Evolutionary conservation across 352 stramenopile species (phyloP), one percentile per base, ranked within the genome.

Genomic region (Pythium chondricola): DNA sequence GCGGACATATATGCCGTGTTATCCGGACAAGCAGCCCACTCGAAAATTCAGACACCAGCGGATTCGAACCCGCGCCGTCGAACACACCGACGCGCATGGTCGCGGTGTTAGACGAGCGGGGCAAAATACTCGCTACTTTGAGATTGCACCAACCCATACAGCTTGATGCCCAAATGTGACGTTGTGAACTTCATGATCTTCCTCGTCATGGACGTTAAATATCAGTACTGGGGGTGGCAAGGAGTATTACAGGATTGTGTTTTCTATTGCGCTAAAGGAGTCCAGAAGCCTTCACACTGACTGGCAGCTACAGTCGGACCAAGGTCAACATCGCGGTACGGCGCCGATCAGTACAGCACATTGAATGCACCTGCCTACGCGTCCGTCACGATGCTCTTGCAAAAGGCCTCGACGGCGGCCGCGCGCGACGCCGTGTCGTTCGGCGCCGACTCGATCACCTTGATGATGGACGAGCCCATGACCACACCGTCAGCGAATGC

Each of bases 401-500:
- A 81, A 35, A 93, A 93, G 1, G 61, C 63, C 60, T 91, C 71
- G 44, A 91, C 79, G 35, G 74, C 78, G 22, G 71, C 67, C n/a
- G 79, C 82, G 48, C 82, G 79, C 16, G 55, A 69, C 24, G 70
- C 65, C 24, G 74, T 89, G 58, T 68, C 48, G 52, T 76, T 61
- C 0, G 71, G 65, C 22, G 79, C 62, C 21, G 73, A 71, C 45
- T 91, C 80, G 39, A 93, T 93, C 43, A 90, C 63, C 52, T 93
- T 88, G 62, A 89, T 84, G 54, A 93, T 75, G 59, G 84, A 88
- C 27, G 83, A 94, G 46, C 85, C 83, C 62, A 96, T 95, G 53
- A 96, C 84, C 32, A 91, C 79, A 31, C 83, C 85, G 40, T 97
- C 94, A 10, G 94, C 93, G 21, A 98, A 74, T 30, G 81, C 74